A percentile compares a stretch with the other conserved stretches of the same genome.
phyloP scores from a whole-genome alignment of 2,329 filamentous ascomycete species.

The Apiospora koreana region DNA sequence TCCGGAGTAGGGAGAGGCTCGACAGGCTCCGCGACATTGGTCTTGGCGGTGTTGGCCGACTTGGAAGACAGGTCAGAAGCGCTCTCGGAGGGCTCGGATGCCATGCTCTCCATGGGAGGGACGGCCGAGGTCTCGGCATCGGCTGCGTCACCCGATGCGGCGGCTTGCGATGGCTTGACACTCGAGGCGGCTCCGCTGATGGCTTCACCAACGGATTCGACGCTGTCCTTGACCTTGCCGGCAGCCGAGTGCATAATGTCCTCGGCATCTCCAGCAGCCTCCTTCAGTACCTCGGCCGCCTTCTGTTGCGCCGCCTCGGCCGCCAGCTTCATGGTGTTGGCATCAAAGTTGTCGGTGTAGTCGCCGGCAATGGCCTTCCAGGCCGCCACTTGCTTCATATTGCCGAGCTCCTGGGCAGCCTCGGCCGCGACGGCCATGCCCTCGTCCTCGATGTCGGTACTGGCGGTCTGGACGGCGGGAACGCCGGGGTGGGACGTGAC shows the following conservation, averaged over 20 bases:
- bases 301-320: constrained; percentile 32
- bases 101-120: constrained; percentile 24
- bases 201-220: constrained; percentile 18
- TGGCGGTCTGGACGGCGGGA: constrained; percentile 65
- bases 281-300: constrained; percentile 25
- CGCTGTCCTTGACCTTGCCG: constrained; percentile 10
- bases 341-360: constrained; percentile 74
- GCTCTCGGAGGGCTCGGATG: constrained; percentile 23
- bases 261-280: constrained; percentile 28
- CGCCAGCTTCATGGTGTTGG: constrained; percentile 10
- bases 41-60: constrained; percentile 23
- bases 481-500: constrained; percentile 75
- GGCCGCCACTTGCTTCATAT: constrained; percentile 78
- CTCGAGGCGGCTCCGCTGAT: constrained; percentile 34
- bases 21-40: constrained; percentile 28
- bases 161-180: constrained; percentile 18
- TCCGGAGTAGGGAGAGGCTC: constrained; percentile 22
- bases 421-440: constrained; percentile 80
- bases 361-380: constrained; percentile 83
- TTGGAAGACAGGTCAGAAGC: constrained; percentile 12
- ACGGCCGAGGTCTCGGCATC: constrained; percentile 25
- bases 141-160: constrained; percentile 22
- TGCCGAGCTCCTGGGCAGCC: constrained; percentile 76
- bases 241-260: constrained; percentile 16
- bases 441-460: constrained; percentile 70